A percentile compares a stretch with the other conserved stretches of the same genome.
Conservation (phyloP, 2,329 filamentous ascomycete species). For the Elsinoe arachidis region DNA sequence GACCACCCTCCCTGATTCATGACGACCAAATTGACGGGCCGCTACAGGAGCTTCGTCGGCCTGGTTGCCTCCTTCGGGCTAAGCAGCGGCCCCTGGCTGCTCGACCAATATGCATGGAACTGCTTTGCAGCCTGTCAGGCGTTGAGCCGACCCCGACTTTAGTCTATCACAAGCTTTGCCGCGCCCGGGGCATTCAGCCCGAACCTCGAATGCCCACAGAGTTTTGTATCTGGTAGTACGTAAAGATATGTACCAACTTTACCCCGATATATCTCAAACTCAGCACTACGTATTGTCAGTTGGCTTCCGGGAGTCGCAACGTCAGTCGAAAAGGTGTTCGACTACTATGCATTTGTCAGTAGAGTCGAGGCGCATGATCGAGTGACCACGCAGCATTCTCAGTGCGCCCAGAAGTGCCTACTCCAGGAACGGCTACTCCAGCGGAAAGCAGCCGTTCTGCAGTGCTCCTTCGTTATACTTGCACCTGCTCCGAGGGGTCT, state of each 20-base stretch:
- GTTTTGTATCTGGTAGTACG: neutral
- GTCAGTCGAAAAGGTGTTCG: neutral
- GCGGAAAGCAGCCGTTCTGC: neutral
- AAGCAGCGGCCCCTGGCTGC: neutral
- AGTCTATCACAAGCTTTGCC: slow-evolving; percentile 9
- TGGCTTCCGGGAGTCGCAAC: neutral
- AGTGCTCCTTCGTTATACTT: neutral
- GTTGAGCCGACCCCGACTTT: neutral
- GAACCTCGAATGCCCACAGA: neutral
- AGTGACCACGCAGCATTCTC: no score
- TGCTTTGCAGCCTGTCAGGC: slow-evolving; percentile 9
- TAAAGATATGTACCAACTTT: slow-evolving; percentile 1
- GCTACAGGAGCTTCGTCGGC: slow-evolving; percentile 1
- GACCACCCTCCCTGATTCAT: slow-evolving; percentile 1
- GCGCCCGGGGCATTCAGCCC: slow-evolving; percentile 6
- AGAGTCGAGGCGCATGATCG: no score
- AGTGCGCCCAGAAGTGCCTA: neutral
- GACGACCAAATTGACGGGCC: neutral
- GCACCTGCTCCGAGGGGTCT: neutral
- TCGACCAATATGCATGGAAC: slow-evolving; percentile 5
- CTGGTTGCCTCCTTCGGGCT: neutral
- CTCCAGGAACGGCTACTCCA: neutral
- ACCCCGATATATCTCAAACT: neutral
- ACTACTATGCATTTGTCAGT: neutral
- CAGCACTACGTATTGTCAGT: neutral